These are phyloP conservation scores for Nemania diffusa DNA, from an alignment of 2,329 filamentous ascomycete genomes.

Conservation along the genomic window DNA sequence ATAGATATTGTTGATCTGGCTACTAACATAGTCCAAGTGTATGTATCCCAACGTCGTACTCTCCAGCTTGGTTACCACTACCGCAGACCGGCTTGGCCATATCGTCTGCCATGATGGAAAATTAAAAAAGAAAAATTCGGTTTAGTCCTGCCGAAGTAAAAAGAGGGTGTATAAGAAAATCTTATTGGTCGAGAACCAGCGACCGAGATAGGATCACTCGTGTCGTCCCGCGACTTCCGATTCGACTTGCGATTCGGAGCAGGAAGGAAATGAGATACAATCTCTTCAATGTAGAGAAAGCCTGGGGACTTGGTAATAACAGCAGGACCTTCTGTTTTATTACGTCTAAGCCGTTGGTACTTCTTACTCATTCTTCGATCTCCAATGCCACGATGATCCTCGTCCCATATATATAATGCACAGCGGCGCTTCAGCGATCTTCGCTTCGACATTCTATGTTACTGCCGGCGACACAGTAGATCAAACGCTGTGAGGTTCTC, in stretches of 20 bases:
- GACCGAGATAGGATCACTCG: slow-evolving; percentile 37
- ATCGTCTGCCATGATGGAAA: slow-evolving; percentile 40
- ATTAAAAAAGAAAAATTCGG: not conserved
- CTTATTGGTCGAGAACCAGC: slow-evolving; percentile 37
- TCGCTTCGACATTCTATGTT: slow-evolving; percentile 12
- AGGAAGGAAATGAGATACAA: slow-evolving; percentile 42
- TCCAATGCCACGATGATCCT: not conserved
- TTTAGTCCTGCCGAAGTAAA: not conserved
- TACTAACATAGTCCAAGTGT: slow-evolving; percentile 56
- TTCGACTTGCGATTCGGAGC: slow-evolving; percentile 32
- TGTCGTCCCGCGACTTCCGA: slow-evolving; percentile 53
- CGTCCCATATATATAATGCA: slow-evolving; percentile 13
- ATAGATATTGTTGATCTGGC: not conserved
- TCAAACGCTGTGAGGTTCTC: slow-evolving; percentile 19
- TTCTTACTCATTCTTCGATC: not conserved
- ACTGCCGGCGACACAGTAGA: slow-evolving; percentile 13
- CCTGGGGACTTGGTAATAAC: slow-evolving; percentile 2
- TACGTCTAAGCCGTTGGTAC: not conserved
- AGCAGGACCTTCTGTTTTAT: slow-evolving; percentile 2
- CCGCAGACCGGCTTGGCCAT: slow-evolving; percentile 54
- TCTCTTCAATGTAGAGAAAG: slow-evolving; percentile 4
- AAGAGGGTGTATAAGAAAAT: not conserved
- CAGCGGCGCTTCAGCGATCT: slow-evolving; percentile 8
- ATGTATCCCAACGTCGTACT: slow-evolving; percentile 57
- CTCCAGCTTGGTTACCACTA: slow-evolving; percentile 50